phyloP scores from a whole-genome alignment of 371 early-diverging fungal genomes.

The Haplosporangium sp. region DNA sequence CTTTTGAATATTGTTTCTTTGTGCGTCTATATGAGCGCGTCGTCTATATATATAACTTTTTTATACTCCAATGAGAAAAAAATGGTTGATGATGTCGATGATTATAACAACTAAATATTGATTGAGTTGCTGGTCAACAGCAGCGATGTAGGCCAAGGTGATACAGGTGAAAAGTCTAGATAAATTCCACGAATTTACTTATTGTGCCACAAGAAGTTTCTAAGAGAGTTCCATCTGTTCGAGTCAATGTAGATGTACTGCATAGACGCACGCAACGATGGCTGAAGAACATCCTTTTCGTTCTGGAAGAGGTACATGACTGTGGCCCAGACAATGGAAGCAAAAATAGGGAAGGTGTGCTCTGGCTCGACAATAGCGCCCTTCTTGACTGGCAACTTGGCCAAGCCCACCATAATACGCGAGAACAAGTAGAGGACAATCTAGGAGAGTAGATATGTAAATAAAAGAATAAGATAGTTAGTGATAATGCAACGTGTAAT shows the following conservation, averaged over 20 bases:
- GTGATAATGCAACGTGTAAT: background rate
- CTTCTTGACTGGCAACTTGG: slow-evolving; percentile 83
- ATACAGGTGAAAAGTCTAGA: background rate
- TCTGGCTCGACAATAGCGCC: slow-evolving; percentile 75
- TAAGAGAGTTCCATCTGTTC: slow-evolving; percentile 81
- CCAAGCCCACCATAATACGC: slow-evolving; percentile 88
- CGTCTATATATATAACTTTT: background rate
- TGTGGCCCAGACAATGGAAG: slow-evolving; percentile 95
- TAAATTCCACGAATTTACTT: slow-evolving; percentile 62
- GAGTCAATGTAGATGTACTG: slow-evolving; percentile 92
- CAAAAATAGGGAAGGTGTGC: slow-evolving; percentile 90
- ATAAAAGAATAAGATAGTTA: background rate
- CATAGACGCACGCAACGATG: slow-evolving; percentile 94
- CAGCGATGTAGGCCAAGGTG: slow-evolving; percentile 1
- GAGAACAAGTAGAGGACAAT: slow-evolving; percentile 96
- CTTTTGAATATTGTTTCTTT: background rate
- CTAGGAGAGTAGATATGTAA: slow-evolving; percentile 57
- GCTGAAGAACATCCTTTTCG: slow-evolving; percentile 90
- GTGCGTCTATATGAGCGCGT: background rate
- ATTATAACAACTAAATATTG: background rate
- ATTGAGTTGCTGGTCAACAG: slow-evolving; percentile 26
- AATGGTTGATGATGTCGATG: background rate
- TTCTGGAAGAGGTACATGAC: slow-evolving; percentile 96
- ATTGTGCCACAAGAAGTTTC: slow-evolving; percentile 90
- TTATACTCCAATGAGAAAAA: background rate